Evolutionary conservation across 805 yeast species (phyloP).

Genomic region (Suhomyces tanzawaensis): DNA sequence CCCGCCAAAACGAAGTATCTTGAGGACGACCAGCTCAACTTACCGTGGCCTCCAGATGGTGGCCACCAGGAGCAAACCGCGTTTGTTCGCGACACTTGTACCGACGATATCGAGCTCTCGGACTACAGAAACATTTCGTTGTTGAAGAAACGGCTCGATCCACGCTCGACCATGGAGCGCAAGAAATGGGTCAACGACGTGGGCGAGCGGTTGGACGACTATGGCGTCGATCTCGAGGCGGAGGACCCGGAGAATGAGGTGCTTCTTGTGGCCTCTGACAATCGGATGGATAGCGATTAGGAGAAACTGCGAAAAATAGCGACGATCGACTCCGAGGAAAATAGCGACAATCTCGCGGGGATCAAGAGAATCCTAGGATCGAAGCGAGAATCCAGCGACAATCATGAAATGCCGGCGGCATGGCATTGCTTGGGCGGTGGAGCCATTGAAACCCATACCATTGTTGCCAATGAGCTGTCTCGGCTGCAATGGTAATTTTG

Average conservation of each 20-base stretch:
- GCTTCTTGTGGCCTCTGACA: too few species aligned
- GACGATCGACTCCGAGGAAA: too few species aligned
- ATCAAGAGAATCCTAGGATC: too few species aligned
- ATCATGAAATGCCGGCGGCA: too few species aligned
- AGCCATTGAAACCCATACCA: too few species aligned
- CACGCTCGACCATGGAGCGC: slow-evolving; percentile 35
- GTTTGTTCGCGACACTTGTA: slow-evolving; percentile 10
- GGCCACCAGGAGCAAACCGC: slow-evolving; percentile 39
- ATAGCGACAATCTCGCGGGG: too few species aligned
- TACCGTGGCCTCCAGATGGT: slow-evolving; percentile 96
- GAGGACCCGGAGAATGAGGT: slow-evolving; percentile 32
- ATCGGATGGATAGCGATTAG: too few species aligned
- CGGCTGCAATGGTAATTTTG: too few species aligned
- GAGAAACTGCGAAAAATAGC: too few species aligned
- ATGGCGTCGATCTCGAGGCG: slow-evolving; percentile 79
- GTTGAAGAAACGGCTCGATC: slow-evolving; percentile 35
- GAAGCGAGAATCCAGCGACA: too few species aligned
- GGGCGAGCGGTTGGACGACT: slow-evolving; percentile 84
- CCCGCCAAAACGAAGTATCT: slow-evolving; percentile 52
- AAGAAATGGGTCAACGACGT: slow-evolving; percentile 67
- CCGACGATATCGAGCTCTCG: slow-evolving; percentile 7
- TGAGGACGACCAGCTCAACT: slow-evolving; percentile 55
- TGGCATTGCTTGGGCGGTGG: too few species aligned
- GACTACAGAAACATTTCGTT: slow-evolving; percentile 14
- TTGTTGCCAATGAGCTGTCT: too few species aligned